phyloP scores from a whole-genome alignment of 2,329 filamentous ascomycete species.

The Aspergillus aculeatinus region DNA sequence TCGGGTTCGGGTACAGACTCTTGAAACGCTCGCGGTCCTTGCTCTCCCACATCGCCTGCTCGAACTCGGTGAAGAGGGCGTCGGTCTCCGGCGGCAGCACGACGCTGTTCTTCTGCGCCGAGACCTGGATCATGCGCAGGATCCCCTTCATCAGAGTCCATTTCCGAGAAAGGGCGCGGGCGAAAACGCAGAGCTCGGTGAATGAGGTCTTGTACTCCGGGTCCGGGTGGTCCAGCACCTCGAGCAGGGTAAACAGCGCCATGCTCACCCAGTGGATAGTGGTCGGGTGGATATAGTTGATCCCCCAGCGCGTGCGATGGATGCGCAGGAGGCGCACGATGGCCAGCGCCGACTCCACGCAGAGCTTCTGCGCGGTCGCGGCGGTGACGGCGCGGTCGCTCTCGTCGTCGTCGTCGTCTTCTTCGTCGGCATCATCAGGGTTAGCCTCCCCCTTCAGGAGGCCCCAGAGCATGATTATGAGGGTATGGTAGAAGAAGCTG shows the following conservation, averaged over 20 bases:
- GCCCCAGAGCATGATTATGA: background rate
- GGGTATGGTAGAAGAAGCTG: background rate
- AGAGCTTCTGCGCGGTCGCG: conserved; percentile 4
- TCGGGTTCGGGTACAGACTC: conserved; percentile 19
- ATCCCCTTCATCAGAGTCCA: conserved; percentile 23
- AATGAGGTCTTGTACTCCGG: conserved; percentile 16
- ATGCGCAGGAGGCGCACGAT: conserved; percentile 21
- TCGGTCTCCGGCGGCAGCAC: conserved; percentile 18
- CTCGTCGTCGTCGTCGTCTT: background rate
- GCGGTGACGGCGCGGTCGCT: background rate
- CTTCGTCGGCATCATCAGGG: background rate
- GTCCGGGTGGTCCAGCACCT: conserved; percentile 15
- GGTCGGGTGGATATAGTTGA: conserved; percentile 25
- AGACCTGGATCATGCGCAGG: conserved; percentile 24
- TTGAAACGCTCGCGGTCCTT: conserved; percentile 17
- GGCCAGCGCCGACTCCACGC: conserved; percentile 18
- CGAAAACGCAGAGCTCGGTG: conserved; percentile 16
- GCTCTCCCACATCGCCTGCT: conserved; percentile 17
- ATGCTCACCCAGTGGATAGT: conserved; percentile 26
- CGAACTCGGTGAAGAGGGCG: conserved; percentile 20
- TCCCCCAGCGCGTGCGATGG: conserved; percentile 24
- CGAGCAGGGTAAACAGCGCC: conserved; percentile 24
- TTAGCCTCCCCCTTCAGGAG: background rate
- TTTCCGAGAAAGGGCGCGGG: conserved; percentile 16
- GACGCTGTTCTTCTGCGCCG: conserved; percentile 13